These are phyloP conservation scores for Rhizopus sp. DNA, from an alignment of 371 early-diverging fungal genomes.

Conservation along the genomic window DNA sequence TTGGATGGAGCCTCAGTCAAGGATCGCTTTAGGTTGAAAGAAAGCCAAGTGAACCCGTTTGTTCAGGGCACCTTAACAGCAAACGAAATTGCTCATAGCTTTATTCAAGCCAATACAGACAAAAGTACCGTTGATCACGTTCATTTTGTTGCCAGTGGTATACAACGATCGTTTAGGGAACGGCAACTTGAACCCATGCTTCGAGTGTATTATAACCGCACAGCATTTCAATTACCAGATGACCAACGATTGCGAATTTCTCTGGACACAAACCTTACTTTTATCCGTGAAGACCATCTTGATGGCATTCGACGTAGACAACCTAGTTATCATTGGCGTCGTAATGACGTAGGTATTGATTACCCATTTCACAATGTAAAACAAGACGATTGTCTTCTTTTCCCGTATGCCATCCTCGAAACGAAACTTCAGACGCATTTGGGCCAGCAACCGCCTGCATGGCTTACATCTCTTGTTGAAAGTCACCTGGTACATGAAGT, in stretches of 20 bases:
- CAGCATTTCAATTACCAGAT: conserved; percentile 98
- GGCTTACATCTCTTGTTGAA: conserved; percentile 89
- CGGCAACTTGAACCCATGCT: conserved; percentile 83
- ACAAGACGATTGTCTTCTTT: conserved; percentile 80
- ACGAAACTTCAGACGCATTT: conserved; percentile 94
- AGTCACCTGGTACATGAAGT: conserved; percentile 94
- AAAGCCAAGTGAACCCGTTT: conserved; percentile 85
- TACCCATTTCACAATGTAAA: conserved; percentile 88
- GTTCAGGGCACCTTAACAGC: conserved; percentile 80
- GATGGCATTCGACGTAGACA: conserved; percentile 40
- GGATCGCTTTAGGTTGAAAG: conserved; percentile 91
- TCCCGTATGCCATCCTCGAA: conserved; percentile 98
- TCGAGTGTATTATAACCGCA: conserved; percentile 98
- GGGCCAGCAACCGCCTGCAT: conserved; percentile 89
- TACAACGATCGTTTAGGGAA: conserved; percentile 74
- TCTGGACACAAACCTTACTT: conserved; percentile 95
- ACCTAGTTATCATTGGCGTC: conserved; percentile 87
- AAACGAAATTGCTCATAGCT: conserved; percentile 56
- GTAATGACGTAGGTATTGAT: conserved; percentile 87
- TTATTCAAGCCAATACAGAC: conserved; percentile 49
- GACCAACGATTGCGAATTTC: conserved; percentile 96
- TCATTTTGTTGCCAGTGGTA: conserved; percentile 74
- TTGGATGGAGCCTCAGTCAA: conserved; percentile 93
- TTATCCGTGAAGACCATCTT: conserved; percentile 95
- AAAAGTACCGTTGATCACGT: conserved; percentile 71